Base-by-base conservation (phyloP, 305 asterid species). In the Fraxinus angustifolia region DNA sequence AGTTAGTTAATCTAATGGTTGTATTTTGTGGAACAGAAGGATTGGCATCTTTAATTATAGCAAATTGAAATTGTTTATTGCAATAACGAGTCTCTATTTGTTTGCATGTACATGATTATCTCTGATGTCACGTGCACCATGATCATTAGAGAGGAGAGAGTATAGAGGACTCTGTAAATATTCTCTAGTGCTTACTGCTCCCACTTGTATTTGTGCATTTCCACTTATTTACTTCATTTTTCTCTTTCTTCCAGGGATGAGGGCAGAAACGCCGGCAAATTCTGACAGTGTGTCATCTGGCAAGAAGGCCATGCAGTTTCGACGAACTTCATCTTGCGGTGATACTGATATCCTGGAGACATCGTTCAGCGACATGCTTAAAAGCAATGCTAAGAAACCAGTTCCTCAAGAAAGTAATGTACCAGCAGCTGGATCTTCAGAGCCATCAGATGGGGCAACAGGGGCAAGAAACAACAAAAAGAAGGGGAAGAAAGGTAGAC, bases 401-500 rank as follows among this genome's bases (percentile, higher is more conserved):
- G 62, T 83, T 11, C 83, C 90, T 48, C 95, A 87, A 83, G 99
- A 92, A 83, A 83, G 82, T 79, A 87, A 80, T 33, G 58, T 68
- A 21, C 74, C 80, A 0, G 84, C 86, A 31, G 21, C 79, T 8
- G 92, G 84, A 38, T 83, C 86, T 76, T 76, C 90, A 6, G 97
- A 91, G 72, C 40, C 82, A 0, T 48, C 84, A 0, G 96, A 91
- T 21, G 94, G 88, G 70, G 28, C 75, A 30, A 80, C 86, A 28
- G 94, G 89, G 65, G 83, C 84, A 4, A 89, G 91, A 36, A 88
- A 88, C 88, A 85, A 83, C 89, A 94, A 92, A 84, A 96, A 92
- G 94, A 96, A 92, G 85, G 99, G 99, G 33, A 96, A 94, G 89
- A 94, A 94, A 84, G 98, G 98, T 76, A 88, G 97, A 73, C 98